These are phyloP conservation scores for Petunia axillaris DNA, from an alignment of 257 asterid species.

Conservation along the genomic window DNA sequence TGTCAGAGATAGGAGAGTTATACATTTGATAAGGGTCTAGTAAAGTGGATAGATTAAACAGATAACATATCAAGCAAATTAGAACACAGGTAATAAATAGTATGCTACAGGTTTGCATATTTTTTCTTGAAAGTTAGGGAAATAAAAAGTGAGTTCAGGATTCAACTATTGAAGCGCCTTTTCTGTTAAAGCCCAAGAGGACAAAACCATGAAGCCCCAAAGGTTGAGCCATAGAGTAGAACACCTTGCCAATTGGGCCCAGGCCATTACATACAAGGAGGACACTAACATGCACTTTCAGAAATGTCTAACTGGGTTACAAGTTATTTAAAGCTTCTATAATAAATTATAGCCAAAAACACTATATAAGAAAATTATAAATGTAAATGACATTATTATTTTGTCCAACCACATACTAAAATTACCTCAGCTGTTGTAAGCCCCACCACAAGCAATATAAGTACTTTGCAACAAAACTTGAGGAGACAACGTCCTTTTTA, in stretches of 20 bases:
- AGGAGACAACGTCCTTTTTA: constrained; percentile 70
- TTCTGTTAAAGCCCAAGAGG: too few relatives aligned
- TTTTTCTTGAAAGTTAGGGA: too few relatives aligned
- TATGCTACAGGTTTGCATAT: not conserved
- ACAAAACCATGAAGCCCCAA: too few relatives aligned
- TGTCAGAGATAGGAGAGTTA: not conserved
- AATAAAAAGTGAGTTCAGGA: too few relatives aligned
- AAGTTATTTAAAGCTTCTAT: not conserved
- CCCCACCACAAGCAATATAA: constrained; percentile 99
- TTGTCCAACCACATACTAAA: constrained; percentile 13
- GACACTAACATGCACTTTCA: not conserved
- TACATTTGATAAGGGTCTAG: not conserved
- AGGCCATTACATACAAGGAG: not conserved
- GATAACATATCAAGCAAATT: not conserved
- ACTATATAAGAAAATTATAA: constrained; percentile 12
- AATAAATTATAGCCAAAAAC: not conserved
- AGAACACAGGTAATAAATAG: not conserved
- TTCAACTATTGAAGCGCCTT: too few relatives aligned
- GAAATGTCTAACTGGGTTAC: not conserved
- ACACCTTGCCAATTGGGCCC: too few relatives aligned
- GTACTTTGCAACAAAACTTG: constrained; percentile 75
- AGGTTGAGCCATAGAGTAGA: too few relatives aligned
- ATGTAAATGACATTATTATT: not conserved
- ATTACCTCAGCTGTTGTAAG: constrained; percentile 86
- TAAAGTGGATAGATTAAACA: not conserved